Conservation (phyloP, 148 eudicot species). For the Camellia lanceoleosa region DNA sequence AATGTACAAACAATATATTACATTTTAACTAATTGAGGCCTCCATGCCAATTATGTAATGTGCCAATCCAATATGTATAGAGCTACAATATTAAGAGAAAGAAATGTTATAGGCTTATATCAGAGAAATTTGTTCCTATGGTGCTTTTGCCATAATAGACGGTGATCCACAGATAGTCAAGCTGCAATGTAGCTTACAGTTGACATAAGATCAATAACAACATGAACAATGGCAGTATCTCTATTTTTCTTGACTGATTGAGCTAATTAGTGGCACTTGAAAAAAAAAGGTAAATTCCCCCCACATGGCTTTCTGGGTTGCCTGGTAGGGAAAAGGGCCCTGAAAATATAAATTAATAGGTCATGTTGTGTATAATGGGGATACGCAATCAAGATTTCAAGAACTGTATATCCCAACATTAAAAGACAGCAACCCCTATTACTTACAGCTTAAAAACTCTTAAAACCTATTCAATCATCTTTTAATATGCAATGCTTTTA, state of each 20-base stretch:
- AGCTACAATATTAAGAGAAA: background rate
- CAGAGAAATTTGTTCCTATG: background rate
- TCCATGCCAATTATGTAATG: background rate
- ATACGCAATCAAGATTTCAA: background rate
- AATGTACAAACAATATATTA: background rate
- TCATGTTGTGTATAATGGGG: background rate
- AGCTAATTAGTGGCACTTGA: background rate
- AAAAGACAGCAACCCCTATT: background rate
- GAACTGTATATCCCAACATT: background rate
- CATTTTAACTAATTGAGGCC: background rate
- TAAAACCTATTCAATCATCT: background rate
- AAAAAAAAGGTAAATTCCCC: background rate
- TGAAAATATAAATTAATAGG: background rate
- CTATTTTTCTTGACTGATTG: background rate
- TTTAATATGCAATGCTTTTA: background rate
- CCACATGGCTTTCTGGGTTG: background rate
- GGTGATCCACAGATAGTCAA: background rate
- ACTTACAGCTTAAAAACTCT: background rate
- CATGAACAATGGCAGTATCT: background rate
- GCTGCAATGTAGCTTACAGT: background rate
- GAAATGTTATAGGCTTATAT: background rate
- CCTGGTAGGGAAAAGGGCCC: background rate
- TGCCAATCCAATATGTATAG: background rate
- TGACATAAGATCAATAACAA: background rate
- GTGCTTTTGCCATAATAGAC: background rate